Base-by-base conservation (phyloP, 2,329 filamentous ascomycete genomes). In the Fusarium nelsonii region DNA sequence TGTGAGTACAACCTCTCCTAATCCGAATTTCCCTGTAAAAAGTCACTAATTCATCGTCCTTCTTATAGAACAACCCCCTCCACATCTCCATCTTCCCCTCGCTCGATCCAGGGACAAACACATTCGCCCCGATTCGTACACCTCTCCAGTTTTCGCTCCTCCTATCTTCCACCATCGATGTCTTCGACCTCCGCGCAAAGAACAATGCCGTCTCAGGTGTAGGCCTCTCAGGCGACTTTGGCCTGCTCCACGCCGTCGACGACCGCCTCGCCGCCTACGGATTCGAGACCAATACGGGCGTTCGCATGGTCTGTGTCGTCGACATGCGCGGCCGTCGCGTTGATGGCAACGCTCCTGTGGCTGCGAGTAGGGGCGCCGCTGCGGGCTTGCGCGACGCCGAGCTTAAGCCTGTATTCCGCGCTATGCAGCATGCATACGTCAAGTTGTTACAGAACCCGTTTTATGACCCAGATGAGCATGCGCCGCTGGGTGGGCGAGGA, bases 271-370 rank as follows among this genome's bases (percentile, higher is more conserved):
- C 94, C 36, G 92, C 94, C 71, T 99, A 98, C 82, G 96, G 96
- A 74, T 97, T 93, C 89, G 88, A 98, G 80, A 97, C 96, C 58
- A 98, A 97, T 80, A 98, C 96, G 28, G 94, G 94, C 40, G 89
- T 97, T 68, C 94, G 95, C 78, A 90, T 99, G 76, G 90, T 98
- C 34, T 91, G 94, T 67, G 88, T 97, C 5, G 91, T 98, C 32
- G 95, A 99, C 81, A 93, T 97, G 87, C 89, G 94, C 71, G 94
- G 94, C 2, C 84, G 91, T 23, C 82, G 86, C 50, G 80, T 84
- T 54, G 81, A 79, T 32, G 58, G 58, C 2, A 60, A 62, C 44
- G 52, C 63, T 51, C 76, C 73, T 11, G 62, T 63, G 4, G 65
- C 65, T 43, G 68, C 57, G 9, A 49, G 55, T 40, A 50, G 76